Evolutionary conservation across 805 yeast species (phyloP), one percentile per base, ranked within the genome.

Genomic region (Kuraishia cidri): DNA sequence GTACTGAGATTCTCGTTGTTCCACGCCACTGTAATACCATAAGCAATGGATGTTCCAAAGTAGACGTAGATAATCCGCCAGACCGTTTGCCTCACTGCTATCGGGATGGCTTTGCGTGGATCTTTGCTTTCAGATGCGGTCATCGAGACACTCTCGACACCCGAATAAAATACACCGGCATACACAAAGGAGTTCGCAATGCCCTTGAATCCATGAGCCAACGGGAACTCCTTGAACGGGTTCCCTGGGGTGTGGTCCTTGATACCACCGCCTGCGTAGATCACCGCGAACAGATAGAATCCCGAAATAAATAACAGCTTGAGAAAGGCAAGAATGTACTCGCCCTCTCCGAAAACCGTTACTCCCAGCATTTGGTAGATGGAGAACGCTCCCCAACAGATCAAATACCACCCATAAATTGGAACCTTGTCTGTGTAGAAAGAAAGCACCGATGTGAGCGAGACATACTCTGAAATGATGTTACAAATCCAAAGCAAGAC

Each of bases 11-110:
- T 52, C 3, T 75, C 69, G 37, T 70, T 71, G 37, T 72, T 59
- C 43, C 56, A 75, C 4, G 82, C 77, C 20, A 72, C 78, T 6
- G 75, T 68, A 42, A 76, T 57, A 18, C 82, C 82, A 41, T 74
- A 71, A 34, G 66, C 53, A n/a, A 75, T 48, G 6, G 77, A 66
- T 26, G 72, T 55, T 29, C 75, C 67, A 48, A 74, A 56, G 54
- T 67, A 76, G 34, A 70, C 70, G 36, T 66, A 48, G 27, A 71
- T 38, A 23, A 75, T 75, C 36, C 80, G 59, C 60, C 64, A 64
- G 34, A 75, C 65, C 0, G 75, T 72, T 30, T 72, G 74, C 37
- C 69, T 59, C 31, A 73, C 69, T 4, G 75, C 78, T 20, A 52
- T 53, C 3, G 79, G 79, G 39, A 73, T 61, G 10, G 74, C 69